Base-by-base conservation (phyloP, 345 rosid species). In the Ailanthus altissimus region DNA sequence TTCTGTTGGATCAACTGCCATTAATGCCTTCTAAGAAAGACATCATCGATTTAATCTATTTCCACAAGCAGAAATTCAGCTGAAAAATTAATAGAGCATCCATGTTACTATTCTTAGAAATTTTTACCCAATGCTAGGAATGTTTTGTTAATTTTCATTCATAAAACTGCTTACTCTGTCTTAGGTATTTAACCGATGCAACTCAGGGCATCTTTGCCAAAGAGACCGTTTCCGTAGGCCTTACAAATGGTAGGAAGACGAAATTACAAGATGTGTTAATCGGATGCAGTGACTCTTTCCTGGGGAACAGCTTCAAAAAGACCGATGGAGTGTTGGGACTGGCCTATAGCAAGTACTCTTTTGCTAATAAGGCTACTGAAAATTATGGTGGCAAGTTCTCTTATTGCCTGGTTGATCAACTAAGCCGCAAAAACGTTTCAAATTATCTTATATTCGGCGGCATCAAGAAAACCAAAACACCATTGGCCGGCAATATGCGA, bases 291-390 rank as follows among this genome's bases (percentile, higher is more conserved):
- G 75, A 58, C 75, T 73, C 84, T 14, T 67, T 80, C 79, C 47
- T 7, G 2, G 91, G 90, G 38, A 73, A 51, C 9, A 71, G 72
- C 67, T 79, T 88, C 13, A 74, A 68, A 50, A 71, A 78, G 21
- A 86, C 88, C 1, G 90, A 88, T 60, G 95, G 95, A 8, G 81
- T 91, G 0, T 43, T 91, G 74, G 95, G 95, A 60, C 74, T 91
- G 80, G 87, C 85, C 72, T 58, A 83, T 63, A 68, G 75, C 50
- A 74, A 83, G 25, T 78, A 78, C 82, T 84, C 96, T 15, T 88
- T 91, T 53, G 78, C 90, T 11, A 36, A 83, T 4, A 85, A 67
- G 59, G 89, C 85, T 32, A 75, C 80, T 10, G 72, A 46, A 16
- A 50, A 20, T 8, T 81, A 82, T 14, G 90, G 83, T 1, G 77